These are phyloP conservation scores for Kappamyces sp. DNA, from an alignment of 192 early-diverging fungal species.

Conservation along the genomic window DNA sequence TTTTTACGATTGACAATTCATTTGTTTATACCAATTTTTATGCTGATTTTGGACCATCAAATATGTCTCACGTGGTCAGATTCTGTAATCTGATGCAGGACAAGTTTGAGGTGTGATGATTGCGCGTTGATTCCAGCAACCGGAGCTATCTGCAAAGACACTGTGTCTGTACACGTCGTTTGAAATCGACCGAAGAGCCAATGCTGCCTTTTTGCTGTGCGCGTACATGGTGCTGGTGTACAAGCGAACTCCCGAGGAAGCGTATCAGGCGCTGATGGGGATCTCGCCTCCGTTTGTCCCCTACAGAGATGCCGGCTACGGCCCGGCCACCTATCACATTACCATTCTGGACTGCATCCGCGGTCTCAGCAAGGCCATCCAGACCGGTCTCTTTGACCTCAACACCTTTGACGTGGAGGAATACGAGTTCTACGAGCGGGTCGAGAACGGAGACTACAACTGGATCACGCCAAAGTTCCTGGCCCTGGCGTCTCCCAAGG, in stretches of 20 bases:
- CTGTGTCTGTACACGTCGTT: conserved; percentile 49
- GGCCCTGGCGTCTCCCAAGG: conserved; percentile 61
- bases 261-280: conserved; percentile 43
- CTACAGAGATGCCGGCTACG: conserved; percentile 68
- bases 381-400: conserved; percentile 52
- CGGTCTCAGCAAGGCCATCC: conserved; percentile 54
- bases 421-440: conserved; percentile 67
- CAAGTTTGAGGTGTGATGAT: conserved; percentile 47
- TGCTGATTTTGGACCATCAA: conserved; percentile 63
- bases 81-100: conserved; percentile 57
- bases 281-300: conserved; percentile 49
- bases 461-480: conserved; percentile 69
- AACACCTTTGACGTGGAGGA: conserved; percentile 56
- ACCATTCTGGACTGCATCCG: conserved; percentile 62
- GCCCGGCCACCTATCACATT: conserved; percentile 57
- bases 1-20: conserved; percentile 53
- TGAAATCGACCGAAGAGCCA: conserved; percentile 56
- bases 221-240: conserved; percentile 65
- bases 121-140: conserved; percentile 31
- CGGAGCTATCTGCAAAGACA: conserved; percentile 39
- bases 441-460: conserved; percentile 67
- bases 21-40: conserved; percentile 60
- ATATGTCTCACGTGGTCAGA: conserved; percentile 56
- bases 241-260: conserved; percentile 57
- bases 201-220: conserved; percentile 62